phyloP scores from a whole-genome alignment of 208 protist genomes.

The Vickermania spadyakhi region DNA sequence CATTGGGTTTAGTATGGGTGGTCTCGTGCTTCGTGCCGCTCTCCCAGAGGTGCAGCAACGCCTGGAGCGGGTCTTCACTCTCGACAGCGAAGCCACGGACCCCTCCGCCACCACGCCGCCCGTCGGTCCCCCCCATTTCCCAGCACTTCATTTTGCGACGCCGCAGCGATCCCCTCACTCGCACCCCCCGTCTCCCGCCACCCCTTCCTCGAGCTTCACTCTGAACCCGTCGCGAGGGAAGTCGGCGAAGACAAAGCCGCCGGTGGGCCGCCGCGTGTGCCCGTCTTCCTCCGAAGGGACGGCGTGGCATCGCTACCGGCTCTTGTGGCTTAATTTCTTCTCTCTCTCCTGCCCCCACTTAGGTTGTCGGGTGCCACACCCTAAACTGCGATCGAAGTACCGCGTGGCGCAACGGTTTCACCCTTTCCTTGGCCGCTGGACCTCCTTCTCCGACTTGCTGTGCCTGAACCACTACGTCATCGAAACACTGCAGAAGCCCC shows the following conservation, averaged over 20 bases:
- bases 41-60: constrained; percentile 21
- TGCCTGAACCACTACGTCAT: constrained; percentile 3
- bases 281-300: neutral
- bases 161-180: too few relatives aligned
- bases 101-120: too few relatives aligned
- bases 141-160: too few relatives aligned
- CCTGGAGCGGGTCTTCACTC: too few relatives aligned
- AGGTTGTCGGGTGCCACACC: neutral
- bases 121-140: too few relatives aligned
- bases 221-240: neutral
- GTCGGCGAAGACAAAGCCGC: neutral
- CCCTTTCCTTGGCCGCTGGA: neutral
- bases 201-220: neutral
- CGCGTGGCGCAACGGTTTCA: neutral
- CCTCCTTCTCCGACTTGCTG: neutral
- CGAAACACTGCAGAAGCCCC: constrained; percentile 10
- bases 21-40: constrained; percentile 45
- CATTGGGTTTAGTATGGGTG: constrained; percentile 51
- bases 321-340: neutral
- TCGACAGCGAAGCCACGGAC: too few relatives aligned
- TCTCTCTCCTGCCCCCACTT: neutral
- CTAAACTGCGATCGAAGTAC: neutral
- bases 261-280: neutral
- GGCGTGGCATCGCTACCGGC: neutral
- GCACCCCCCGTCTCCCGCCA: too few relatives aligned